A percentile compares a stretch with the other conserved stretches of the same genome.
Evolutionary conservation across 768 basidiomycete genomes (phyloP).

Genomic region (Leccinum obscurum): DNA sequence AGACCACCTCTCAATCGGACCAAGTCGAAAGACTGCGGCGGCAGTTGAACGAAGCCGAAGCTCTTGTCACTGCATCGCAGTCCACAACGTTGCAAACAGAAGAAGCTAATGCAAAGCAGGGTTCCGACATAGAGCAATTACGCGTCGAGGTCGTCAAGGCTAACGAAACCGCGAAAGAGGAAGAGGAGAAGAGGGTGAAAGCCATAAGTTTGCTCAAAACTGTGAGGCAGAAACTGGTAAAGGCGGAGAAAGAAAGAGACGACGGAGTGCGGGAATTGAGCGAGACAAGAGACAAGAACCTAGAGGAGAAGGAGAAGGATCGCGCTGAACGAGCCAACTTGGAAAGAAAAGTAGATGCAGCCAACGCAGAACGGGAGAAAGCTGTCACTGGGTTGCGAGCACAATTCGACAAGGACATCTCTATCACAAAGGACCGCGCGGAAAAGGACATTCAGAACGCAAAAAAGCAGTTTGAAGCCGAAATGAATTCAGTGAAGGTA

Average conservation of each 20-base stretch:
- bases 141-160: slow-evolving; percentile 61
- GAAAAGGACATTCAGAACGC: slow-evolving; percentile 72
- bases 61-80: slow-evolving; percentile 61
- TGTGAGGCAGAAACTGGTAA: slow-evolving; percentile 95
- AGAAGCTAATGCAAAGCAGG: slow-evolving; percentile 49
- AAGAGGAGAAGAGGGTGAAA: slow-evolving; percentile 96
- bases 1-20: slow-evolving; percentile 74
- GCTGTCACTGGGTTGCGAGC: slow-evolving; percentile 56
- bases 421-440: slow-evolving; percentile 56
- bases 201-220: slow-evolving; percentile 92
- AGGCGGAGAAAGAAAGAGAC: slow-evolving; percentile 91
- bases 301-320: slow-evolving; percentile 45
- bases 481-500: slow-evolving; percentile 75
- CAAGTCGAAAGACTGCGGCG: slow-evolving; percentile 69
- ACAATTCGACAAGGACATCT: slow-evolving; percentile 74
- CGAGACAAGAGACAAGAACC: slow-evolving; percentile 52
- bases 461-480: slow-evolving; percentile 75
- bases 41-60: slow-evolving; percentile 71
- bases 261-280: slow-evolving; percentile 64
- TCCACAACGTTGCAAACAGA: slow-evolving; percentile 47
- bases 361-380: slow-evolving; percentile 63
- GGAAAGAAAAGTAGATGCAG: slow-evolving; percentile 61
- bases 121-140: slow-evolving; percentile 58
- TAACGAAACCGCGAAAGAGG: slow-evolving; percentile 74
- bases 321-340: slow-evolving; percentile 51